Evolutionary conservation across 179 eudicot genomes (phyloP).

Genomic region (Beta lomatogona): DNA sequence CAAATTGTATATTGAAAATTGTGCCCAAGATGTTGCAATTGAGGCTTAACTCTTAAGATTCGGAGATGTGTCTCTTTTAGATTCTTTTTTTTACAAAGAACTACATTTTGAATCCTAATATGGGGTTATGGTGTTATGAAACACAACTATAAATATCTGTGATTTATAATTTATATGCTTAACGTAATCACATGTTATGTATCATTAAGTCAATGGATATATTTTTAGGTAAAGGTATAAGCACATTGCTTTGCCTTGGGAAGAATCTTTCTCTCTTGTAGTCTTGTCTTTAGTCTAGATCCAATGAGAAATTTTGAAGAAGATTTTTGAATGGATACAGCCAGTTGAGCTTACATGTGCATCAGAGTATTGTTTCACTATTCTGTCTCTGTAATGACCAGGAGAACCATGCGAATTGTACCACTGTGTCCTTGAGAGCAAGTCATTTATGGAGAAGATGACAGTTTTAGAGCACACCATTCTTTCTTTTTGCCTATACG

Average conservation of each 20-base stretch:
- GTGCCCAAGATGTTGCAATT: background rate
- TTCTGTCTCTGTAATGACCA: slow-evolving; percentile 33
- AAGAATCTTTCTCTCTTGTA: background rate
- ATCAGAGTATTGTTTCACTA: slow-evolving; percentile 6
- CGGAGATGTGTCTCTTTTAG: too few relatives aligned
- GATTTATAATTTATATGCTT: background rate
- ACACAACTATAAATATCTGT: background rate
- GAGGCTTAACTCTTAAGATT: too few relatives aligned
- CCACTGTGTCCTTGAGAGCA: slow-evolving; percentile 97
- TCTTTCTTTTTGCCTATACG: slow-evolving; percentile 95
- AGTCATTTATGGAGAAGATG: slow-evolving; percentile 99
- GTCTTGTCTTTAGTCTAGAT: background rate
- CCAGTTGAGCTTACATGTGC: slow-evolving; percentile 1
- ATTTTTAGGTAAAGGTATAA: background rate
- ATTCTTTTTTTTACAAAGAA: too few relatives aligned
- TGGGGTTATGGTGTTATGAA: background rate
- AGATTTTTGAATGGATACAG: background rate
- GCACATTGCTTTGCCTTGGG: slow-evolving; percentile 9
- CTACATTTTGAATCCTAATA: too few relatives aligned
- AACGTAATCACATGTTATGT: background rate
- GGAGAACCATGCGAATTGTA: slow-evolving; percentile 93
- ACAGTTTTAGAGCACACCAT: slow-evolving; percentile 93
- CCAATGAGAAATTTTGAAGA: background rate
- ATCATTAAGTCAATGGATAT: background rate
- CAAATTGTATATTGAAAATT: background rate